A percentile compares a stretch with the other conserved stretches of the same genome.
phyloP scores from a whole-genome alignment of 306 rosid species.

The Vigna nakashimae region DNA sequence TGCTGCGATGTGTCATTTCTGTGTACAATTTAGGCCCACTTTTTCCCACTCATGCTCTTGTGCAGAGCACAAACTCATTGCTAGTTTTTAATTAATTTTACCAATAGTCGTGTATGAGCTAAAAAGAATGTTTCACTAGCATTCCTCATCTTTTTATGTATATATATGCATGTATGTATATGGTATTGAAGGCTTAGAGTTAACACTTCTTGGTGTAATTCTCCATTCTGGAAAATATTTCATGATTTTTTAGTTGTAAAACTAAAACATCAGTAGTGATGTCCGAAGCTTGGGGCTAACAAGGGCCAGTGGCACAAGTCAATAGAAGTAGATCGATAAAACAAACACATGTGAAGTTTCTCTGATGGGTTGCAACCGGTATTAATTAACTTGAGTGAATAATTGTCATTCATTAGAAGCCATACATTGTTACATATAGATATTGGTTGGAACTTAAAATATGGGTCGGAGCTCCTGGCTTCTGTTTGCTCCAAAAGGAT shows the following conservation, averaged over 20 bases:
- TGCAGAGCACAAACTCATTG: background rate
- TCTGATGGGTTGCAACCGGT: constrained; percentile 22
- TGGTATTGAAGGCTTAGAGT: constrained; percentile 30
- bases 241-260: background rate
- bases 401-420: constrained; percentile 1
- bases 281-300: constrained; percentile 32
- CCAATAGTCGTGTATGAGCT: background rate
- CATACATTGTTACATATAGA: constrained; percentile 21
- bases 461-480: constrained; percentile 35
- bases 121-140: background rate
- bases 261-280: constrained; percentile 19
- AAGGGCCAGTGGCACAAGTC: constrained; percentile 10
- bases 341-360: constrained; percentile 16
- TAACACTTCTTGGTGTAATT: constrained; percentile 12
- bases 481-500: constrained; percentile 17
- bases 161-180: background rate
- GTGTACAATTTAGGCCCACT: background rate
- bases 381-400: constrained; percentile 15
- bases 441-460: constrained; percentile 27
- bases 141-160: background rate
- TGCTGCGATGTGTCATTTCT: background rate
- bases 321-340: constrained; percentile 24
- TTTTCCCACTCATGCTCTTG: background rate
- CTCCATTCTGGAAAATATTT: background rate
- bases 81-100: background rate